Evolutionary conservation across 2,329 filamentous ascomycete species (phyloP).

Genomic region (Ceratocystis alfenasii): DNA sequence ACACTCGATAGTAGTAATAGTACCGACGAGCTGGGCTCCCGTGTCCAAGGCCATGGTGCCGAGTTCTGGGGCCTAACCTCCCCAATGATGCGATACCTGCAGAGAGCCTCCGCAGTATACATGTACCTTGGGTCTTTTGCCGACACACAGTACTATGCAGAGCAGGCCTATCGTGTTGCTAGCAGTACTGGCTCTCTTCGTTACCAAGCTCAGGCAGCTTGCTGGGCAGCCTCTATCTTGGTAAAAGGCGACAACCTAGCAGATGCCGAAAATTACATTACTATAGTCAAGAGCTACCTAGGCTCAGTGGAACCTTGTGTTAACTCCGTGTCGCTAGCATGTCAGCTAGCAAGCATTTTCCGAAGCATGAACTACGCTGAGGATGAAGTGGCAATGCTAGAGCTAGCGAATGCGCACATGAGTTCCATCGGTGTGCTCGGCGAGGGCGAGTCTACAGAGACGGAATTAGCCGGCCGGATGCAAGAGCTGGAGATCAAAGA

Average conservation of each 20-base stretch:
- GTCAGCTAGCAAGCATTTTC: conserved; percentile 45
- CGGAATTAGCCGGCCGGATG: conserved; percentile 27
- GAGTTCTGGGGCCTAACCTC: conserved; percentile 70
- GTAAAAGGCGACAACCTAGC: conserved; percentile 38
- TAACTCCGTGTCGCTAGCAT: conserved; percentile 33
- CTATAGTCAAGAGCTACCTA: conserved; percentile 16
- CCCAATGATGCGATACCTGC: conserved; percentile 57
- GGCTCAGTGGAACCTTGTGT: conserved; percentile 13
- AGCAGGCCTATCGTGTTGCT: conserved; percentile 70
- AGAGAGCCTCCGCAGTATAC: conserved; percentile 66
- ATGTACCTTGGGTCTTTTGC: conserved; percentile 75
- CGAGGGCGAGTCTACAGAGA: conserved; percentile 13
- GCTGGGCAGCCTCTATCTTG: conserved; percentile 45
- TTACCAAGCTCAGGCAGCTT: conserved; percentile 42
- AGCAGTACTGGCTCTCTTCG: conserved; percentile 52
- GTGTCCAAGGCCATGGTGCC: conserved; percentile 33
- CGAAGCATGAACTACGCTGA: conserved; percentile 38
- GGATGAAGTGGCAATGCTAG: conserved; percentile 35
- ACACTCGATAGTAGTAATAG: conserved; percentile 24
- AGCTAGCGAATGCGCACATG: conserved; percentile 39
- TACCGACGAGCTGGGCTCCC: conserved; percentile 21
- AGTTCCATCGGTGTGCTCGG: conserved; percentile 21
- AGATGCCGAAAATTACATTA: conserved; percentile 19
- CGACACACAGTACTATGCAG: conserved; percentile 77
- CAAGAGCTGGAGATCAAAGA: conserved; percentile 29